Evolutionary conservation across 2,329 filamentous ascomycete species (phyloP).

Genomic region (Colletotrichum lupini): DNA sequence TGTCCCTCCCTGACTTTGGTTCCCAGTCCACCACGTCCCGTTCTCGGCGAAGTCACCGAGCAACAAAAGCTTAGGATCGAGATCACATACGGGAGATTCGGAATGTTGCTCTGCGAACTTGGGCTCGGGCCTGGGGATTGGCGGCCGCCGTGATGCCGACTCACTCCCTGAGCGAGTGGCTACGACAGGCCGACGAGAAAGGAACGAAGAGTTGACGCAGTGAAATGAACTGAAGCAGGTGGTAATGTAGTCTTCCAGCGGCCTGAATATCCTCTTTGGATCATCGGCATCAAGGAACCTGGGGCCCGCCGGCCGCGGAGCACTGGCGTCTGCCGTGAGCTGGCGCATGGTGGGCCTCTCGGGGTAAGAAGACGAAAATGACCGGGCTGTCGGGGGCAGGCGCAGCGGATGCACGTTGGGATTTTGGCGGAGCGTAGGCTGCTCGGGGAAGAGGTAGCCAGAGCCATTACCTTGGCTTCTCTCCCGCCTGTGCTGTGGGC

Average conservation of each 20-base stretch:
- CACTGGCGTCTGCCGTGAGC: constrained; percentile 31
- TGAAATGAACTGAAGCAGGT: constrained; percentile 75
- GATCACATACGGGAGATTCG: constrained; percentile 63
- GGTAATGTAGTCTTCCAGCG: constrained; percentile 81
- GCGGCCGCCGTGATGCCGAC: constrained; percentile 43
- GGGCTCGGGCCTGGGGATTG: constrained; percentile 47
- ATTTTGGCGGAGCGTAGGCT: constrained; percentile 49
- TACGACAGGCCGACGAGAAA: constrained; percentile 48
- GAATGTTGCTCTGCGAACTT: constrained; percentile 48
- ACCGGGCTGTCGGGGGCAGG: constrained; percentile 42
- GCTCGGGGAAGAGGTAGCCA: constrained; percentile 49
- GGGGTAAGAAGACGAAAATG: constrained; percentile 59
- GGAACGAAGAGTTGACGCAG: constrained; percentile 82
- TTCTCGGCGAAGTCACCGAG: constrained; percentile 84
- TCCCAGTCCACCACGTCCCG: constrained; percentile 83
- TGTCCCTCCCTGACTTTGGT: constrained; percentile 46
- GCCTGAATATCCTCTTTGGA: constrained; percentile 75
- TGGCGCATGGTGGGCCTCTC: constrained; percentile 47
- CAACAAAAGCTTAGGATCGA: constrained; percentile 80
- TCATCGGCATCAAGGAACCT: constrained; percentile 43
- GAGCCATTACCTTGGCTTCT: constrained; percentile 14
- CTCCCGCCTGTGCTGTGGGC: constrained; percentile 18
- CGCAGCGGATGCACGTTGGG: constrained; percentile 37
- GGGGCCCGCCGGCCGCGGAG: constrained; percentile 23
- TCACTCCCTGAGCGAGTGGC: constrained; percentile 38